These are phyloP conservation scores for Magnusiomyces magnusii DNA, from an alignment of 1,139 yeast genomes.

Conservation along the genomic window DNA sequence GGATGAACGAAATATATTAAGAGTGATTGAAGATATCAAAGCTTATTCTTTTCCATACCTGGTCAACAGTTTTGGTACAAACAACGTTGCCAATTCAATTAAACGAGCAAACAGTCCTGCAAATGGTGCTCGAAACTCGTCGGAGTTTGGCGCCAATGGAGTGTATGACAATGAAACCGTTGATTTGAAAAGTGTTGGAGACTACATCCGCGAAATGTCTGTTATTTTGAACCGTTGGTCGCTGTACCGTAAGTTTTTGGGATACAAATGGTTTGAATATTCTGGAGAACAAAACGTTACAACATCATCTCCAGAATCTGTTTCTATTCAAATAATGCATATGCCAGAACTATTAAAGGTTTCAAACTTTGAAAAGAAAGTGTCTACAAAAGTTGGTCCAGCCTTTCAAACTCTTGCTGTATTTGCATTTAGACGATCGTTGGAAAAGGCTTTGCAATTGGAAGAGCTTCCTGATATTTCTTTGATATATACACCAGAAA, in stretches of 20 bases:
- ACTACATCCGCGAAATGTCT: constrained; percentile 58
- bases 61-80: constrained; percentile 28
- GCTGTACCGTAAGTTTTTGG: constrained; percentile 67
- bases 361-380: constrained; percentile 57
- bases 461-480: constrained; percentile 60
- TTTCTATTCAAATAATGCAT: constrained; percentile 16
- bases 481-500: constrained; percentile 37
- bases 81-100: constrained; percentile 17
- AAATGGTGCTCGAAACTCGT: constrained; percentile 17
- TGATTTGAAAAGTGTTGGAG: constrained; percentile 49
- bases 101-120: constrained; percentile 24
- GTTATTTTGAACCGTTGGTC: constrained; percentile 82
- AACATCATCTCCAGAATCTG: not conserved
- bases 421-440: constrained; percentile 66
- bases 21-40: constrained; percentile 49
- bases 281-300: constrained; percentile 9
- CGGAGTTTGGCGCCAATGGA: constrained; percentile 8
- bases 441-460: constrained; percentile 71
- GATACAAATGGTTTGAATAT: constrained; percentile 53
- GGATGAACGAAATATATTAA: constrained; percentile 58
- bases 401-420: constrained; percentile 56
- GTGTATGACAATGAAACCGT: constrained; percentile 30
- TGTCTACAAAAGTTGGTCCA: constrained; percentile 47
- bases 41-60: constrained; percentile 45
- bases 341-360: constrained; percentile 40